Percentiles rank a stretch among this genome's conserved stretches.
Conservation (phyloP, 768 basidiomycete species). For the Royoungia palumana region DNA sequence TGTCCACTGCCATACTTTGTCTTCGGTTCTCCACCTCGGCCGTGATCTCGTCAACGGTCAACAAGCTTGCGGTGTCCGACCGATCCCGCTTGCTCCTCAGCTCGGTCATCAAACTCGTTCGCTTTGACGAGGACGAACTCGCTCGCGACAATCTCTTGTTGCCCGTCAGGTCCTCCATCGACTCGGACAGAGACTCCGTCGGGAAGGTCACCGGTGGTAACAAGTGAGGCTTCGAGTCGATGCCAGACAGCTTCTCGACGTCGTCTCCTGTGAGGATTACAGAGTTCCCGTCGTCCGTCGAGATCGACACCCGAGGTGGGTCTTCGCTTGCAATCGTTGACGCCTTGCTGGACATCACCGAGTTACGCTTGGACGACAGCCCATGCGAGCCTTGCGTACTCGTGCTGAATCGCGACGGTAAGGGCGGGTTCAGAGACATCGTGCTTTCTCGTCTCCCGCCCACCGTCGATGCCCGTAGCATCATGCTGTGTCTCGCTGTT, state of each 20-base stretch:
- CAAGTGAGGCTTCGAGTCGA: slow-evolving; percentile 48
- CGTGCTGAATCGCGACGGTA: slow-evolving; percentile 39
- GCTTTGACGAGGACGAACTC: slow-evolving; percentile 51
- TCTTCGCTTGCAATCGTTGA: slow-evolving; percentile 32
- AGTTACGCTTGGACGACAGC: slow-evolving; percentile 46
- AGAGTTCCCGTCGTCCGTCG: slow-evolving; percentile 67
- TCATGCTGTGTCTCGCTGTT: slow-evolving; percentile 86
- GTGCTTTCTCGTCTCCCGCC: slow-evolving; percentile 45
- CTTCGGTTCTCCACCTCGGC: slow-evolving; percentile 79
- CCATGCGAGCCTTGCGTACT: slow-evolving; percentile 38
- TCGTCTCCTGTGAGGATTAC: slow-evolving; percentile 58
- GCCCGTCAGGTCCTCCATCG: slow-evolving; percentile 55
- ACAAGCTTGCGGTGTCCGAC: slow-evolving; percentile 84
- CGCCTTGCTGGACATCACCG: slow-evolving; percentile 38
- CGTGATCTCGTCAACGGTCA: slow-evolving; percentile 98
- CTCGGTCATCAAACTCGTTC: slow-evolving; percentile 81
- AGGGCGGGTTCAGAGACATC: slow-evolving; percentile 39
- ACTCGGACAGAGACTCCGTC: slow-evolving; percentile 76
- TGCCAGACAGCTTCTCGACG: slow-evolving; percentile 29
- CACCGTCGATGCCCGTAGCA: slow-evolving; percentile 51
- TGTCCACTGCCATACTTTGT: slow-evolving; percentile 46
- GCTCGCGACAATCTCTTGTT: slow-evolving; percentile 37
- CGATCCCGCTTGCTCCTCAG: slow-evolving; percentile 77
- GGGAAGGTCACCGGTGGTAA: slow-evolving; percentile 79
- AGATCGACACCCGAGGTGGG: slow-evolving; percentile 70